Conservation (phyloP, 2,329 filamentous ascomycete species). For the Fusarium continuum region DNA sequence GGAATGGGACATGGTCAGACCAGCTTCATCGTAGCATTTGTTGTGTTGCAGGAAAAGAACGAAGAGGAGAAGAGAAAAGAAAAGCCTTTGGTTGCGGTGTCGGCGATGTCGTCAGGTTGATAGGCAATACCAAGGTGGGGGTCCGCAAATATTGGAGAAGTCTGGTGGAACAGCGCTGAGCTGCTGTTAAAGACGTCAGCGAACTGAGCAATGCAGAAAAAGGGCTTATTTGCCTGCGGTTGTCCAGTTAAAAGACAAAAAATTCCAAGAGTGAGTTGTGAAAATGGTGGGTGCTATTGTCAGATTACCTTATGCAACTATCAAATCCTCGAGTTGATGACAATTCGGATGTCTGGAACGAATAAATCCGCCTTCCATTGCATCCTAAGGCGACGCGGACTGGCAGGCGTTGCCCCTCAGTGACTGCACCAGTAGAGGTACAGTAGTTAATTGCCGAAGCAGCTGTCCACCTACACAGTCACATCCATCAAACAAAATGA, state of each 20-base stretch:
- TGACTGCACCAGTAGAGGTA: slow-evolving; percentile 26
- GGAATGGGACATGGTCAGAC: slow-evolving; percentile 58
- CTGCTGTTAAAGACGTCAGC: slow-evolving; percentile 33
- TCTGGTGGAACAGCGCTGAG: slow-evolving; percentile 31
- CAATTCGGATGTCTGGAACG: slow-evolving; percentile 6
- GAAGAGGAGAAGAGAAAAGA: slow-evolving; percentile 4
- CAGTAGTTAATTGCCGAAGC: not conserved
- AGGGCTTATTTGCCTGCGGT: not conserved
- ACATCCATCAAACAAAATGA: not conserved
- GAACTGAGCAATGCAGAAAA: slow-evolving; percentile 4
- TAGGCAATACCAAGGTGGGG: slow-evolving; percentile 21
- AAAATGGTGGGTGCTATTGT: slow-evolving; percentile 1
- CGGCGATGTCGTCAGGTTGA: slow-evolving; percentile 40
- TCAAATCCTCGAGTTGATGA: slow-evolving; percentile 5
- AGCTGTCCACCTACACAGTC: not conserved
- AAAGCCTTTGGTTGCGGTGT: slow-evolving; percentile 27
- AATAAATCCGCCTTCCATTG: slow-evolving; percentile 21
- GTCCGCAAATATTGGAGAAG: slow-evolving; percentile 36
- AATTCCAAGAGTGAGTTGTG: not conserved
- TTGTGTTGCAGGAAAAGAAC: not conserved
- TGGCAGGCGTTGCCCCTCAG: slow-evolving; percentile 37
- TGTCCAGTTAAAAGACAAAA: not conserved
- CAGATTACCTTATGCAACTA: not conserved
- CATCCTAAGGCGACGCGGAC: slow-evolving; percentile 33
- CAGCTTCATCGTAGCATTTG: slow-evolving; percentile 42